These are phyloP conservation scores for Vicia villosa DNA, from an alignment of 306 rosid genomes.

Conservation along the genomic window DNA sequence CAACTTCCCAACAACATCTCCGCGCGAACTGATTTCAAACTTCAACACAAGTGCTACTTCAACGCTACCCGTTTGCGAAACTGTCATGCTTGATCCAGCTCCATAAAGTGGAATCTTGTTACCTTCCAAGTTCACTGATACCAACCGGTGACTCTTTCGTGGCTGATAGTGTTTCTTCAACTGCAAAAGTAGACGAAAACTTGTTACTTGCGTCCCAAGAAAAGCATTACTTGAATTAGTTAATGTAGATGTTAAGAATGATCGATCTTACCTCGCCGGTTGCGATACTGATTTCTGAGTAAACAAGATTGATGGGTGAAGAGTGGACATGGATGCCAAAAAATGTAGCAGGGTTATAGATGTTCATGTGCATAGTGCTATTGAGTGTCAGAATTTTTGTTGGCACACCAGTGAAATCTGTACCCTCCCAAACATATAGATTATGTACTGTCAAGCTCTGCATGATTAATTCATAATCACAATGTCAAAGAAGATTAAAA, in stretches of 20 bases:
- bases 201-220: constrained; percentile 19
- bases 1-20: constrained; percentile 78
- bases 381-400: constrained; percentile 85
- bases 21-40: constrained; percentile 65
- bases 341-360: constrained; percentile 84
- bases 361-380: constrained; percentile 62
- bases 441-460: constrained; percentile 79
- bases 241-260: neutral
- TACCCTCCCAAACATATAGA: constrained; percentile 75
- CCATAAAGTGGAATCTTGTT: constrained; percentile 85
- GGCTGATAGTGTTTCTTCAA: constrained; percentile 86
- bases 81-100: constrained; percentile 63
- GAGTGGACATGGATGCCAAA: constrained; percentile 93
- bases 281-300: constrained; percentile 74
- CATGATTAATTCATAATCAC: constrained; percentile 26
- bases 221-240: neutral
- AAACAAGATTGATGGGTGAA: constrained; percentile 64
- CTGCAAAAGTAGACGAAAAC: constrained; percentile 45
- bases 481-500: neutral
- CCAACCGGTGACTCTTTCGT: constrained; percentile 66
- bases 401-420: constrained; percentile 79
- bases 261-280: constrained; percentile 67
- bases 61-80: constrained; percentile 49
- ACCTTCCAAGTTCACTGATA: constrained; percentile 59
- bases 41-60: constrained; percentile 59